Percentiles rank a stretch among this genome's conserved stretches.
These are phyloP conservation scores for Mangifera indica DNA, from an alignment of 345 rosid species.

Conservation along the genomic window DNA sequence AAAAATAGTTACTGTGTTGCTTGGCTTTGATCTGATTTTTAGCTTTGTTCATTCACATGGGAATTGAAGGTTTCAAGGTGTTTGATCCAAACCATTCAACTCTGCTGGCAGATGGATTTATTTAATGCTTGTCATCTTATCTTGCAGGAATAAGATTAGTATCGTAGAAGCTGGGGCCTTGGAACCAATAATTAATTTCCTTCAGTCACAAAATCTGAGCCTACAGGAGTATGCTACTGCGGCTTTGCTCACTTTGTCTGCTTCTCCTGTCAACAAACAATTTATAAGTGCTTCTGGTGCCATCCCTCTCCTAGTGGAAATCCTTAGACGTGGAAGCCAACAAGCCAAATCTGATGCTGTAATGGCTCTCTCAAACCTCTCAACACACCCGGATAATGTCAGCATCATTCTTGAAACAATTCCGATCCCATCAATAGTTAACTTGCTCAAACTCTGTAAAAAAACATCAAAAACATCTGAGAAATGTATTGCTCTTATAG, in stretches of 20 bases:
- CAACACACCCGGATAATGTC: slow-evolving; percentile 56
- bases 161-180: slow-evolving; percentile 94
- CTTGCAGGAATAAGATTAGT: slow-evolving; percentile 77
- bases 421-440: slow-evolving; percentile 60
- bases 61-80: too few relatives aligned
- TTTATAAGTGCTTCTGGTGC: slow-evolving; percentile 70
- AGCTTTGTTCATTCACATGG: background rate
- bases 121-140: slow-evolving; percentile 17
- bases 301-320: slow-evolving; percentile 74
- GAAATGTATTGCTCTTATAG: slow-evolving; percentile 77
- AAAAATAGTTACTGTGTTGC: background rate
- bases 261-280: slow-evolving; percentile 75
- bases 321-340: slow-evolving; percentile 62
- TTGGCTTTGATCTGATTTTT: background rate
- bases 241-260: slow-evolving; percentile 82
- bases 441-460: slow-evolving; percentile 64
- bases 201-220: slow-evolving; percentile 52
- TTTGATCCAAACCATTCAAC: background rate
- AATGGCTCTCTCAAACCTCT: slow-evolving; percentile 85
- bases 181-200: slow-evolving; percentile 67
- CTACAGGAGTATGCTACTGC: slow-evolving; percentile 85
- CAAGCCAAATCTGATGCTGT: slow-evolving; percentile 76
- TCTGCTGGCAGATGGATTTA: slow-evolving; percentile 8
- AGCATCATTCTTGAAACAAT: slow-evolving; percentile 46
- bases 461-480: slow-evolving; percentile 84